A percentile compares a stretch with the other conserved stretches of the same genome.
phyloP scores from a whole-genome alignment of 805 yeast genomes.

The Candida koratica region DNA sequence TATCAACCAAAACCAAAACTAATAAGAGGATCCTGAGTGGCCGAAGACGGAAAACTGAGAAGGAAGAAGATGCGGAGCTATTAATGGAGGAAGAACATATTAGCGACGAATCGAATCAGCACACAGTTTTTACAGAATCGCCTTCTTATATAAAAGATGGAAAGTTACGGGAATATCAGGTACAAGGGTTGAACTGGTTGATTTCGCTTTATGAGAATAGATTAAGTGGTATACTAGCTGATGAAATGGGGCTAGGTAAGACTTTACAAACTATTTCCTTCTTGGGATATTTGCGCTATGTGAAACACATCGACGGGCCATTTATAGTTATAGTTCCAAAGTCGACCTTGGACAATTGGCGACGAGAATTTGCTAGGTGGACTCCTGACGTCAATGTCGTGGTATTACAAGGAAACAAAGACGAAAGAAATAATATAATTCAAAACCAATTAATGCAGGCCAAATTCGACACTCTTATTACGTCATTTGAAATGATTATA shows the following conservation, averaged over 20 bases:
- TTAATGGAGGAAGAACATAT: conserved; percentile 42
- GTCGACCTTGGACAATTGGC: conserved; percentile 94
- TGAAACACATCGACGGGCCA: conserved; percentile 80
- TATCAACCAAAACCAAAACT: conserved; percentile 16
- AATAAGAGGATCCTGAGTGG: conserved; percentile 23
- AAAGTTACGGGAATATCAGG: conserved; percentile 79
- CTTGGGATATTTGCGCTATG: conserved; percentile 79
- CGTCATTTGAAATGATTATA: conserved; percentile 91
- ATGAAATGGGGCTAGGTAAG: conserved; percentile 97
- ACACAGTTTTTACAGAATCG: conserved; percentile 75
- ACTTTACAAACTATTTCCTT: conserved; percentile 93
- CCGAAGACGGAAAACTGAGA: conserved; percentile 66
- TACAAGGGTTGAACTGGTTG: conserved; percentile 95
- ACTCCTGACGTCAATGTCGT: conserved; percentile 88
- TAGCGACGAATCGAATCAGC: conserved; percentile 40
- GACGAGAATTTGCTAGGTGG: conserved; percentile 91
- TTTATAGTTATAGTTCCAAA: conserved; percentile 90
- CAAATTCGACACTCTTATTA: conserved; percentile 83
- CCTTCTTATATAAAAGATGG: conserved; percentile 76
- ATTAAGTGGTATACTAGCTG: conserved; percentile 90
- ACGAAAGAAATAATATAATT: conserved; percentile 62
- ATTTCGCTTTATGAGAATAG: conserved; percentile 83
- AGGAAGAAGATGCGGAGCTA: conserved; percentile 83
- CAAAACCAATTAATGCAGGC: conserved; percentile 59
- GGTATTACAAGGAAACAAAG: conserved; percentile 87